Evolutionary conservation across 768 basidiomycete genomes (phyloP), one percentile per base, ranked within the genome.

Genomic region (Trametes sanguinea): DNA sequence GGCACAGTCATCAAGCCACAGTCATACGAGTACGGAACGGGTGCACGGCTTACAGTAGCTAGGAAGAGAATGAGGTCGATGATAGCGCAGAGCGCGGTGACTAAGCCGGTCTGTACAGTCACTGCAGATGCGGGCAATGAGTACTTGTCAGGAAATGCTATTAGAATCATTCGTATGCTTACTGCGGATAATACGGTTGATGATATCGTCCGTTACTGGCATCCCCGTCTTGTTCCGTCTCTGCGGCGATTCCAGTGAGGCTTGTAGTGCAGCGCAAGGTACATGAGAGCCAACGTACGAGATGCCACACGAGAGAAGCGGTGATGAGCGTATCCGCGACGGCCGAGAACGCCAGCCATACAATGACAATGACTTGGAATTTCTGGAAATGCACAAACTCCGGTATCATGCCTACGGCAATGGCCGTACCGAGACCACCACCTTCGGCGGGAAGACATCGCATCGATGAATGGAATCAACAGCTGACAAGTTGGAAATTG

Each of bases 31-130:
- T n/a, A 8, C 13, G 14, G 5, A 43, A 14, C 14, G 7, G 42
- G 42, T 16, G 42, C 13, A 43, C 14, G 5, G 42, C 42, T 14
- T 43, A 43, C 42, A 1, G 42, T 43, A n/a, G 14, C 42, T 9
- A 75, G 42, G 60, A 71, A 75, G n/a, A 68, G 48, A 1, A 55
- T 53, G 3, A 74, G 47, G 44, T 74, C 73, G 16, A 70, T 32
- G 9, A 60, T 57, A 8, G 68, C 70, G 33, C 56, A 68, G 2
- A 69, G 11, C 10, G 68, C 60, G 7, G 71, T 72, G 42, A 71
- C 45, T 35, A 65, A 14, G 44, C 75, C 75, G 6, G 74, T 74
- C 42, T 74, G 72, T n/a, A 75, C 57, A 3, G 73, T 73, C 54
- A 73, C 74, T 62, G 43, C 11, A 37, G 11, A 6, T 6, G 35